Evolutionary conservation across 192 early-diverging fungal species (phyloP), one percentile per base, ranked within the genome.

Genomic region (Backusella westeae): DNA sequence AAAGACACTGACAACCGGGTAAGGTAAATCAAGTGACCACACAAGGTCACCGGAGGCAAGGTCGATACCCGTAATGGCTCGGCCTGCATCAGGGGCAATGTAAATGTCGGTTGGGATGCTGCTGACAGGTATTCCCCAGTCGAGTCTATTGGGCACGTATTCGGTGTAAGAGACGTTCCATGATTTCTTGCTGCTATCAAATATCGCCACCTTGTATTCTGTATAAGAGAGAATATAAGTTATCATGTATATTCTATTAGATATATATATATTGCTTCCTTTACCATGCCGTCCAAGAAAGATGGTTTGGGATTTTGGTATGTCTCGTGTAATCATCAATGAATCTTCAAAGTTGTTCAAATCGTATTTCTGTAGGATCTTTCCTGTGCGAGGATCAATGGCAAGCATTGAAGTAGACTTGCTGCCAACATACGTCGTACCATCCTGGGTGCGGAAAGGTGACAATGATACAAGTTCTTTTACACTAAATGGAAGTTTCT

Each of bases 331-430:
- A 21, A 67, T 65, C 70, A 81, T 77, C n/a, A 71, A 42, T 56
- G 59, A 74, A 46, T 74, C 52, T n/a, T 66, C 67, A 44, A 67
- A 72, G 41, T 81, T 74, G 34, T 85, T 85, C 32, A 77, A 86
- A 65, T 89, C 91, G 78, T 87, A 93, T 12, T 79, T 77, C 21
- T 84, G 77, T 21, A 93, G 72, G 19, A 96, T 83, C 19, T 81
- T 77, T 0, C 94, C 94, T 34, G 87, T 87, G 1, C 78, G 39
- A 49, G 93, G 86, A 81, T 96, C 90, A 10, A 96, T 75, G 2
- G 93, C 93, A 1, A 91, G 78, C 67, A 96, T 84, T 6, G 84
- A 84, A 19, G 92, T 89, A 10, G 83, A 81, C 74, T 94, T 94
- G 19, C 78, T 83, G 4, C 93, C 89, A 3, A 90, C 90, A 75